Evolutionary conservation across 805 yeast species (phyloP), one percentile per base, ranked within the genome.

Genomic region (Schizosaccharomyces osmophilus): DNA sequence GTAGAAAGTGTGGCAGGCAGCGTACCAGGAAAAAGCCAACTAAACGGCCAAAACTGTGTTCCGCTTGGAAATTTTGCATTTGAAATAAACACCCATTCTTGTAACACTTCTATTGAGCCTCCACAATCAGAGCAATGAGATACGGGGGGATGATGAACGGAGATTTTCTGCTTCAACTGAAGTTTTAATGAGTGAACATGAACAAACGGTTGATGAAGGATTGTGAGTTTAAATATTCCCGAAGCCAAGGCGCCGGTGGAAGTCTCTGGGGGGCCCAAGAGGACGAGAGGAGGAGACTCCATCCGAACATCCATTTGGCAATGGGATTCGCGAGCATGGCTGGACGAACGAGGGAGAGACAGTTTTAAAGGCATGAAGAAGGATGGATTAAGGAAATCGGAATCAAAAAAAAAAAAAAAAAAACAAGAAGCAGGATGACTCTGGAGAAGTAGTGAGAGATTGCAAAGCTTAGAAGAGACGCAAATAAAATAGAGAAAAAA

Each of bases 41-140:
- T 84, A 69, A 93, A 90, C 1, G 98, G 99, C 70, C 86, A 93
- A 0, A 85, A 87, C 67, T 93, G 96, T n/a, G 77, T 74, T 0
- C 90, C 93, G 4, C 74, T 71, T 5, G 82, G 75, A 64, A 87
- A 79, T 19, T 78, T 75, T 0, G 80, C 74, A 41, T 76, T 75
- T 4, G 79, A 73, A 63, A 90, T 76, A 11, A 93, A 84, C 66
- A 87, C 87, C 99, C 99, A 93, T 61, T 82, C 74, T 36, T 95
- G 94, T 65, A 93, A 74, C 45, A 82, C 84, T 15, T 80, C 81
- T 2, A 72, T 71, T 59, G 79, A 77, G 1, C 70, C 72, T 24
- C 74, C 72, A 71, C 96, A 87, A 54, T 78, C 76, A 24, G 74
- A 66, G 69, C 95, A 87, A 19, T 72, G 67, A 11, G 77, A 72